A percentile compares a stretch with the other conserved stretches of the same genome.
These are phyloP conservation scores for Caloboletus firmus DNA, from an alignment of 1,284 basidiomycete genomes.

Conservation along the genomic window DNA sequence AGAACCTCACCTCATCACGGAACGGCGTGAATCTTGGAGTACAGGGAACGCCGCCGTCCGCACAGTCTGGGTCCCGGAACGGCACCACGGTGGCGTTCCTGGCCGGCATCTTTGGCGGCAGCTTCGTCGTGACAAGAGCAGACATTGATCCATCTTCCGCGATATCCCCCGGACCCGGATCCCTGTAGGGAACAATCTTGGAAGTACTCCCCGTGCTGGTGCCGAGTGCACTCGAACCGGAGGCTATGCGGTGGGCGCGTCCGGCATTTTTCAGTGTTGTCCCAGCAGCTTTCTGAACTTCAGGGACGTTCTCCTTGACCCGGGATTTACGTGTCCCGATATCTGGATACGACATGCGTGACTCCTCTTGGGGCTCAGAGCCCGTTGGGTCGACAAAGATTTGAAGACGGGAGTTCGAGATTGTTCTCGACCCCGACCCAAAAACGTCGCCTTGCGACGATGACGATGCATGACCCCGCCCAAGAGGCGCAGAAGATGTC, in stretches of 20 bases:
- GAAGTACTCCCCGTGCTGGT: conserved; percentile 27
- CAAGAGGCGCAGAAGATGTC: conserved; percentile 26
- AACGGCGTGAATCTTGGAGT: conserved; percentile 67
- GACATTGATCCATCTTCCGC: conserved; percentile 23
- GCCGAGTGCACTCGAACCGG: conserved; percentile 39
- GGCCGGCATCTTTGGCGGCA: conserved; percentile 32
- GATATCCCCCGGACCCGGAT: conserved; percentile 39
- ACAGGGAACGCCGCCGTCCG: conserved; percentile 33
- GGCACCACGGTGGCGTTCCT: conserved; percentile 35
- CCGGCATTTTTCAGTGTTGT: conserved; percentile 63
- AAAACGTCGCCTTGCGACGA: conserved; percentile 28
- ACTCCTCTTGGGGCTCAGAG: conserved; percentile 44
- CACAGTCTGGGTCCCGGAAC: conserved; percentile 40
- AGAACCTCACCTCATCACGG: conserved; percentile 57
- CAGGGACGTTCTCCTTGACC: conserved; percentile 72
- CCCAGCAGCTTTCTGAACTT: conserved; percentile 63
- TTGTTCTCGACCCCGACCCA: conserved; percentile 26
- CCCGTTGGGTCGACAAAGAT: conserved; percentile 71
- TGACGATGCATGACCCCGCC: conserved; percentile 23
- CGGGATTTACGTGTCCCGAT: conserved; percentile 71
- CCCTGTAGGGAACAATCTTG: conserved; percentile 57
- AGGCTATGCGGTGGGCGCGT: conserved; percentile 50
- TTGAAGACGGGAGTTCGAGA: conserved; percentile 57
- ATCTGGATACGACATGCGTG: conserved; percentile 59
- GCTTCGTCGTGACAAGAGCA: conserved; percentile 34